Evolutionary conservation across 1,284 basidiomycete species (phyloP), one percentile per base, ranked within the genome.

Genomic region (Rhodofomes roseus): DNA sequence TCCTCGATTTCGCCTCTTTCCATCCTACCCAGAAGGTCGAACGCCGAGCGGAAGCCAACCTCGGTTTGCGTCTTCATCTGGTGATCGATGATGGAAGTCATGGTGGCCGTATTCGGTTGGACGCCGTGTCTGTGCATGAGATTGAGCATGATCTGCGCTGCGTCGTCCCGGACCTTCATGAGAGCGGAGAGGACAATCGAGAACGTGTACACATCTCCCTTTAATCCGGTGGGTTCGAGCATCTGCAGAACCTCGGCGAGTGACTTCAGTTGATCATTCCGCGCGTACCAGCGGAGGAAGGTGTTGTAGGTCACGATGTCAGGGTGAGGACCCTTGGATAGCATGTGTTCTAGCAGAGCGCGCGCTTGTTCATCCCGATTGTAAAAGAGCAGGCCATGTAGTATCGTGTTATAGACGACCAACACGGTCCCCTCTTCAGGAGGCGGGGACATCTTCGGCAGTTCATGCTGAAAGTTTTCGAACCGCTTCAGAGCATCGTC

Each of bases 231-330:
- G 3, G 76, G 72, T 22, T 79, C 74, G 74, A 93, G 83, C 46
- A 75, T 74, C 59, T 83, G 79, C 23, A 95, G 73, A 22, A 83
- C 71, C 20, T 67, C 61, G 16, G 84, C 84, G 62, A 95, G 70
- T 6, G 74, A 73, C 59, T 80, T 79, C 66, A 92, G 79, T 66
- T 94, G 81, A 23, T 78, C 79, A 46, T 76, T 79, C 48, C 83
- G 80, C 16, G 80, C 82, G 63, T 90, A 82, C 65, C 87, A 84
- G 12, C 79, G 79, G 55, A 96, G 74, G 62, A 94, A 79, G 1
- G 84, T 92, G 74, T 95, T 95, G 76, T 87, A 90, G 0, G 91
- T 86, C 57, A 89, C 77, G 20, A 90, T 74, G 69, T 93, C 89
- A 8, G 88, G 87, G 23, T 76, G 75, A 0, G 86, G 86, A 1